Conservation (phyloP, 2,329 filamentous ascomycete genomes). For the Cytospora schulzeri region DNA sequence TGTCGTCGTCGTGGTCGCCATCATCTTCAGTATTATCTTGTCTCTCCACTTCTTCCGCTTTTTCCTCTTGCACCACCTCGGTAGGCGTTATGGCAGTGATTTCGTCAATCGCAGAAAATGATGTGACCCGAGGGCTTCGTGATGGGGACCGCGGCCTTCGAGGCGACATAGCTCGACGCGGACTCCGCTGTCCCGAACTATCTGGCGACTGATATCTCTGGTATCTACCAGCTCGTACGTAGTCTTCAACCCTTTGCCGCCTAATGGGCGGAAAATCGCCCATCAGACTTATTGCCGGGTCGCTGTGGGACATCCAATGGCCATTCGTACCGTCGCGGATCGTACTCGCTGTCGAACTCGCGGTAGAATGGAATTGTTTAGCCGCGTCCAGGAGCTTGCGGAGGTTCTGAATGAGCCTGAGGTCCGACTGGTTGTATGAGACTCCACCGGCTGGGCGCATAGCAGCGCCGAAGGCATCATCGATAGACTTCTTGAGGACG, state of each 20-base stretch:
- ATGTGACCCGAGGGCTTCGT: background rate
- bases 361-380: conserved; percentile 32
- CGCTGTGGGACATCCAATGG: conserved; percentile 12
- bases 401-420: conserved; percentile 29
- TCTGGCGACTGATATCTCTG: background rate
- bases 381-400: conserved; percentile 32
- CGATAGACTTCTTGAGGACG: conserved; percentile 30
- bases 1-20: background rate
- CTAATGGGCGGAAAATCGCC: conserved; percentile 27
- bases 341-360: conserved; percentile 31
- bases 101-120: background rate
- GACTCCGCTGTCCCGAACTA: background rate
- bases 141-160: background rate
- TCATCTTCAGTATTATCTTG: background rate
- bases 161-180: background rate
- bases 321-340: conserved; percentile 22
- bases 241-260: conserved; percentile 29
- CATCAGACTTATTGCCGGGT: conserved; percentile 20
- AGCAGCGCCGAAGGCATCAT: conserved; percentile 30
- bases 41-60: background rate
- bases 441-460: conserved; percentile 24
- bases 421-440: conserved; percentile 23
- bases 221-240: conserved; percentile 13
- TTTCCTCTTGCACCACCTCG: background rate
- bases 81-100: background rate